Conservation (phyloP, 805 yeast genomes). For the Cyberlindnera euphorbiae region DNA sequence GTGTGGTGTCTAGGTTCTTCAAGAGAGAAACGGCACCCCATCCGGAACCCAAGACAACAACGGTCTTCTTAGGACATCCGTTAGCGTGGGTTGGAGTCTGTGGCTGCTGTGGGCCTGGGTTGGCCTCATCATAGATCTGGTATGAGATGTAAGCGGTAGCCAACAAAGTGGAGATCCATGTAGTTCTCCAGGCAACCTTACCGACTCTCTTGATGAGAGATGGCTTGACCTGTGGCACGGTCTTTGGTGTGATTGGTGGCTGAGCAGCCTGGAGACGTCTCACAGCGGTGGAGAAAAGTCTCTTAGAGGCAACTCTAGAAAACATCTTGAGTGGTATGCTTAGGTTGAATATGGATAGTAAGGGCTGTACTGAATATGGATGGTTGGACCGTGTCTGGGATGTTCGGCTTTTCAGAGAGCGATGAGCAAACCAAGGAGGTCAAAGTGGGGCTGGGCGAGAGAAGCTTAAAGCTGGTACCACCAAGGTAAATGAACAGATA, state of each 20-base stretch:
- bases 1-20: slow-evolving; percentile 78
- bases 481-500: too few relatives aligned
- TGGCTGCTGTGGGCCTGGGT: slow-evolving; percentile 55
- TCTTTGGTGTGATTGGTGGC: slow-evolving; percentile 6
- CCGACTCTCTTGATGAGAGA: slow-evolving; percentile 24
- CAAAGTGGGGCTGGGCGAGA: too few relatives aligned
- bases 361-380: too few relatives aligned
- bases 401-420: neutral
- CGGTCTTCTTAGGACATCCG: slow-evolving; percentile 37
- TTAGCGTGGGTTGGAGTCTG: slow-evolving; percentile 51
- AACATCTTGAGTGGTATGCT: slow-evolving; percentile 5
- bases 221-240: slow-evolving; percentile 12
- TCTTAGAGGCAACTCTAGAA: slow-evolving; percentile 14
- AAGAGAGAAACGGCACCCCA: slow-evolving; percentile 91
- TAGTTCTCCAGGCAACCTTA: slow-evolving; percentile 37
- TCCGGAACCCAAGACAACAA: slow-evolving; percentile 81
- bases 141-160: slow-evolving; percentile 58
- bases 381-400: neutral
- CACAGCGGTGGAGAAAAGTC: slow-evolving; percentile 14
- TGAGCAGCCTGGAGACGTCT: slow-evolving; percentile 14
- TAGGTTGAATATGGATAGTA: neutral
- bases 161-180: slow-evolving; percentile 45
- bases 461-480: too few relatives aligned
- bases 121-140: slow-evolving; percentile 55
- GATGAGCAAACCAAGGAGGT: too few relatives aligned